These are phyloP conservation scores for Mycena pura DNA, from an alignment of 768 basidiomycete genomes.

Conservation along the genomic window DNA sequence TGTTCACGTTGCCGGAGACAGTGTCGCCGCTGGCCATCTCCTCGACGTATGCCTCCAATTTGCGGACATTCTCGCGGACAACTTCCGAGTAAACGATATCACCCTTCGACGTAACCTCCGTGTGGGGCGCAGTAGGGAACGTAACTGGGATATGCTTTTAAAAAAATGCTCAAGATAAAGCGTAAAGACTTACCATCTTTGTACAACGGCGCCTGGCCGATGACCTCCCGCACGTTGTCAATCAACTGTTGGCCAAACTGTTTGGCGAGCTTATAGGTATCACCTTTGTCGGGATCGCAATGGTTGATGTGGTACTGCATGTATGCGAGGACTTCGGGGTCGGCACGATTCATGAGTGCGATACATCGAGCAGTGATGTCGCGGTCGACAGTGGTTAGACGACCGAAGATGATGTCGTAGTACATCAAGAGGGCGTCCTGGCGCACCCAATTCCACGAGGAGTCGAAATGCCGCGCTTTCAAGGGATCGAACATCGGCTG, in stretches of 20 bases:
- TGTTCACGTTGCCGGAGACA: slow-evolving; percentile 83
- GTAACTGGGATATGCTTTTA: slow-evolving; percentile 64
- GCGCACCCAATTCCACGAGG: slow-evolving; percentile 99
- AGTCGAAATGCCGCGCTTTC: slow-evolving; percentile 98
- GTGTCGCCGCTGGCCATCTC: slow-evolving; percentile 98
- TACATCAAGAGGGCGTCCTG: slow-evolving; percentile 97
- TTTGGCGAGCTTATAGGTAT: slow-evolving; percentile 94
- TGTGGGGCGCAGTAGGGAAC: slow-evolving; percentile 97
- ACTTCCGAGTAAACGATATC: slow-evolving; percentile 96
- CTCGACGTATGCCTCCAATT: slow-evolving; percentile 96
- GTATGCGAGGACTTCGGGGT: slow-evolving; percentile 88
- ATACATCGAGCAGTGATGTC: slow-evolving; percentile 98
- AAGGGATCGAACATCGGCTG: slow-evolving; percentile 93
- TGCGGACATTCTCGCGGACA: slow-evolving; percentile 94
- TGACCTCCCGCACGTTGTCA: slow-evolving; percentile 88
- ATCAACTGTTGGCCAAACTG: slow-evolving; percentile 96
- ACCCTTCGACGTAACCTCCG: slow-evolving; percentile 91
- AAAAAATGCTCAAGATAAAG: background rate
- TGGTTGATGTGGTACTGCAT: slow-evolving; percentile 96
- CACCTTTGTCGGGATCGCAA: slow-evolving; percentile 81
- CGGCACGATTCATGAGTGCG: slow-evolving; percentile 96
- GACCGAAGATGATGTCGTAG: slow-evolving; percentile 98
- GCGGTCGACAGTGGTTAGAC: slow-evolving; percentile 91
- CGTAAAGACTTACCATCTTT: slow-evolving; percentile 80
- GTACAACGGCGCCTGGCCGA: slow-evolving; percentile 87